phyloP scores from a whole-genome alignment of 305 asterid genomes.

The Salvia sclarea region DNA sequence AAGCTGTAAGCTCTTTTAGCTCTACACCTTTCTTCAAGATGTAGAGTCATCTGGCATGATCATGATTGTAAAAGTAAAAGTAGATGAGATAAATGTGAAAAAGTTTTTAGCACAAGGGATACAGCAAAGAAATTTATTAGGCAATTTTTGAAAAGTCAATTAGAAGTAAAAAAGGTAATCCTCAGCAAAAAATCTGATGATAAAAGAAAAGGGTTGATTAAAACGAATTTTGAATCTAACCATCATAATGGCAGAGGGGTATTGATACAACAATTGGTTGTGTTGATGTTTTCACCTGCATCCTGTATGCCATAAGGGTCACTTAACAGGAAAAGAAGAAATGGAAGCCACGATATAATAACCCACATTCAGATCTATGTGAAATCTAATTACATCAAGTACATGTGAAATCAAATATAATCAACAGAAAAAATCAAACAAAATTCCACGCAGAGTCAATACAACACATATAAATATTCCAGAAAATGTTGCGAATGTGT shows the following conservation, averaged over 20 bases:
- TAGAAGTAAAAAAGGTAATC: conserved; percentile 6
- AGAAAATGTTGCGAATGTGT: conserved; percentile 1
- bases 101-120: conserved; percentile 17
- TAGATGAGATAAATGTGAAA: neutral
- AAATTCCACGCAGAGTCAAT: conserved; percentile 11
- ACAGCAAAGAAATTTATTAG: neutral
- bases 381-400: neutral
- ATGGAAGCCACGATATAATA: conserved; percentile 11
- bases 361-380: neutral
- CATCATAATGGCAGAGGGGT: conserved; percentile 86
- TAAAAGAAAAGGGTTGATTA: conserved; percentile 2
- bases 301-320: conserved; percentile 55
- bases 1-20: neutral
- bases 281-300: conserved; percentile 87
- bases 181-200: neutral
- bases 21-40: conserved; percentile 13
- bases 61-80: conserved; percentile 12
- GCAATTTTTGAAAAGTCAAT: conserved; percentile 6
- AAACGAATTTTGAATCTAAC: conserved; percentile 49
- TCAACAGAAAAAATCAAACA: conserved; percentile 15
- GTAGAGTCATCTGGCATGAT: neutral
- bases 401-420: neutral
- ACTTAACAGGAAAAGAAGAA: conserved; percentile 7
- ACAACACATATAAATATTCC: conserved; percentile 8
- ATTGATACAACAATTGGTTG: conserved; percentile 89